Evolutionary conservation across 2,329 filamentous ascomycete genomes (phyloP).

Genomic region (Microdochium nivale): DNA sequence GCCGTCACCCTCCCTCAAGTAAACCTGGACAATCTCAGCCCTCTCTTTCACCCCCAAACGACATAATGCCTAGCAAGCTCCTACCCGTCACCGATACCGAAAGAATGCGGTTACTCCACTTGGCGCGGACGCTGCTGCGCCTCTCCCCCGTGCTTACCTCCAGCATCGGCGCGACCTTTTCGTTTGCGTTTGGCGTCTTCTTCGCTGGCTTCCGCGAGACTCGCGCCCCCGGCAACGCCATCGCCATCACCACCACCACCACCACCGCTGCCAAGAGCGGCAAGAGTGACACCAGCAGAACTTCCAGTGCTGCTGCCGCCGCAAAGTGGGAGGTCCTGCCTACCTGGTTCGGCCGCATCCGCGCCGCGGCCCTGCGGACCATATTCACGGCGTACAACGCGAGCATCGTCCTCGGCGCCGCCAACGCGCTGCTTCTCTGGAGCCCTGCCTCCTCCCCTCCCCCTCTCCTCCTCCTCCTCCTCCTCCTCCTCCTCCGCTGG

Average conservation of each 20-base stretch:
- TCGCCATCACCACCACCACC: no score
- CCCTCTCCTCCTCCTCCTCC: no score
- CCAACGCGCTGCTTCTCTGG: neutral
- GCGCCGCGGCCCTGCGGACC: neutral
- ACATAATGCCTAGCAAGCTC: no score
- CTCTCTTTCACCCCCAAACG: no score
- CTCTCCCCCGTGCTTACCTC: neutral
- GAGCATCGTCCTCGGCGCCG: neutral
- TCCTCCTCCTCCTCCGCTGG: no score
- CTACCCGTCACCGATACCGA: no score
- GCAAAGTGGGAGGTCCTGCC: neutral
- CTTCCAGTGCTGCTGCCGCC: no score
- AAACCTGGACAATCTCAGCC: no score
- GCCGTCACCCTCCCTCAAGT: no score
- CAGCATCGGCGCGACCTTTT: neutral
- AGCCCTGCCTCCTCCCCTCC: neutral
- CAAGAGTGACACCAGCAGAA: no score
- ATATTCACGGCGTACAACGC: neutral
- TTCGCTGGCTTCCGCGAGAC: neutral
- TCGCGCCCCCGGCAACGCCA: neutral
- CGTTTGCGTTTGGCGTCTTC: neutral
- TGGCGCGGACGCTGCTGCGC: neutral
- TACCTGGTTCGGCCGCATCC: neutral
- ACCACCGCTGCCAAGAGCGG: no score
- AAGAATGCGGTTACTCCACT: no score